Evolutionary conservation across 2,329 filamentous ascomycete species (phyloP), one percentile per base, ranked within the genome.

Genomic region (Ophiocordyceps camponoti-saundersi): DNA sequence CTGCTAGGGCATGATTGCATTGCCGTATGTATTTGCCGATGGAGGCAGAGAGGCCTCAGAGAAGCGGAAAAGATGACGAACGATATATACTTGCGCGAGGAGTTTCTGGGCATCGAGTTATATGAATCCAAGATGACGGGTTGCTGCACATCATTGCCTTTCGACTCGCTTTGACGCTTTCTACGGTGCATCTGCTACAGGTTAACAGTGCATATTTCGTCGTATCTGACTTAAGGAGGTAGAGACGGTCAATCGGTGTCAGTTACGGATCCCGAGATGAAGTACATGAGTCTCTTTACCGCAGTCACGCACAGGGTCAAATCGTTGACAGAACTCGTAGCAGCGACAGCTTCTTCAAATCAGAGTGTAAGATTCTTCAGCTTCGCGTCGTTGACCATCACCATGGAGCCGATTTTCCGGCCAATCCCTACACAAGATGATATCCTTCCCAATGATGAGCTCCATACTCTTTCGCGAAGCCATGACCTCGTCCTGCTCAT

Each of bases 101-200:
- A 43, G 47, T 45, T 45, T 29, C 5, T 30, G 39, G 44, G 44
- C 39, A 40, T 20, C 15, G 22, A 36, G n/a, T 21, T 30, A 4
- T 7, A 16, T 36, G 20, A 18, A 6, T 64, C 62, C 1, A 60
- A 59, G 6, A 57, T 22, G 59, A 59, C 61, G 44, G 63, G 64
- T 15, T 36, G n/a, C n/a, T 36, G 3, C 21, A 41, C 39, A 21
- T 18, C 21, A 13, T 41, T 41, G 6, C 16, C 30, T 34, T 34
- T 8, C 30, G 30, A 34, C 16, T 34, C 30, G 30, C n/a, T n/a
- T n/a, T n/a, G n/a, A n/a, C n/a, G n/a, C n/a, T n/a, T n/a, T n/a
- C n/a, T n/a, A n/a, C n/a, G n/a, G n/a, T n/a, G n/a, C n/a, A n/a
- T n/a, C n/a, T n/a, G n/a, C n/a, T n/a, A n/a, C n/a, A n/a, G n/a